A percentile compares a stretch with the other conserved stretches of the same genome.
These are phyloP conservation scores for Trichoderma guizhouense DNA, from an alignment of 2,329 filamentous ascomycete genomes.

Conservation along the genomic window DNA sequence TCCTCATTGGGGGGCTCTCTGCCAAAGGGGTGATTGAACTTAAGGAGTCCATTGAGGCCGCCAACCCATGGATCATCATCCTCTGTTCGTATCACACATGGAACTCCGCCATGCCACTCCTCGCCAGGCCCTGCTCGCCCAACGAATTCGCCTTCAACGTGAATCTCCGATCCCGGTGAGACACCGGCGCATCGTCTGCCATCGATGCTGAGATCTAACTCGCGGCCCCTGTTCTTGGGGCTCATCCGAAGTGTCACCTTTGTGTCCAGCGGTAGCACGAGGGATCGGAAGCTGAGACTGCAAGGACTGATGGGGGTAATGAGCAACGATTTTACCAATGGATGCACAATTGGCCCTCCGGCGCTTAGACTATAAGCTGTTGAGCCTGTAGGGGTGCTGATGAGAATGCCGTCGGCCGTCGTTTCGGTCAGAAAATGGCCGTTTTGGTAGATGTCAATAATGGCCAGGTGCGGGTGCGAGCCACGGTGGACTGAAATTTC, in stretches of 20 bases:
- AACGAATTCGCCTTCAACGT: constrained; percentile 83
- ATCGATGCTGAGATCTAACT: constrained; percentile 77
- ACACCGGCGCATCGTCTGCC: constrained; percentile 67
- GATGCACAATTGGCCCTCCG: constrained; percentile 91
- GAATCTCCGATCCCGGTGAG: constrained; percentile 74
- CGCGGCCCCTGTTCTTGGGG: constrained; percentile 71
- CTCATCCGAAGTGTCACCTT: constrained; percentile 79
- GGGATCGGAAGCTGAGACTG: constrained; percentile 84
- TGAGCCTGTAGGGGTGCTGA: constrained; percentile 89
- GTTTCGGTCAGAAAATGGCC: constrained; percentile 88
- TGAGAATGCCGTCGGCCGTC: constrained; percentile 90
- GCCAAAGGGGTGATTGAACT: constrained; percentile 97
- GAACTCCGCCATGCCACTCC: constrained; percentile 75
- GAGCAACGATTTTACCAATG: constrained; percentile 80
- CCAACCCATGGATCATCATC: constrained; percentile 95
- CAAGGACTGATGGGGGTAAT: constrained; percentile 93
- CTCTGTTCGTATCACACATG: constrained; percentile 76
- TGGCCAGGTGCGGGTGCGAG: constrained; percentile 81
- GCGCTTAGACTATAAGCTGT: constrained; percentile 94
- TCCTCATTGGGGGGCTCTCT: constrained; percentile 34
- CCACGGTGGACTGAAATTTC: constrained; percentile 93
- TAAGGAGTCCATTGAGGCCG: constrained; percentile 85
- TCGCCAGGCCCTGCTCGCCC: constrained; percentile 39
- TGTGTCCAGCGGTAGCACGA: constrained; percentile 84
- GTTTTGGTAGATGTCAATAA: constrained; percentile 88